phyloP scores from a whole-genome alignment of 805 yeast genomes.

The Scheffersomyces spartinae region DNA sequence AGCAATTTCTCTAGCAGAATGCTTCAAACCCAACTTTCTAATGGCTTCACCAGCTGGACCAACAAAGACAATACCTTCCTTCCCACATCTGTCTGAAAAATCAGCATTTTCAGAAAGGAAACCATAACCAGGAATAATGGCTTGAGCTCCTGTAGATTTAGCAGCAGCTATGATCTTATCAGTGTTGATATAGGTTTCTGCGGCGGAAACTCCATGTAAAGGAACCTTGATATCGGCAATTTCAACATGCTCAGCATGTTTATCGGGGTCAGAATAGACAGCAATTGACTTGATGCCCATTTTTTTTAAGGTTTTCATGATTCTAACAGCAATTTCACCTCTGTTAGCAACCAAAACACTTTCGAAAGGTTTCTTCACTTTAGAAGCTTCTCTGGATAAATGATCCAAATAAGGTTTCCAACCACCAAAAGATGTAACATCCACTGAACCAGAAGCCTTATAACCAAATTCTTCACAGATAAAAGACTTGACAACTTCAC shows the following conservation, averaged over 20 bases:
- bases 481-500: constrained; percentile 83
- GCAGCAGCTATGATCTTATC: constrained; percentile 85
- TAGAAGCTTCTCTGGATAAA: constrained; percentile 13
- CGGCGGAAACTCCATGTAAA: constrained; percentile 71
- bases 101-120: constrained; percentile 94
- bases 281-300: constrained; percentile 73
- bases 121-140: constrained; percentile 98
- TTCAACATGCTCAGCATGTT: constrained; percentile 76
- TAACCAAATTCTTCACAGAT: constrained; percentile 91
- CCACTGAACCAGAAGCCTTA: constrained; percentile 55
- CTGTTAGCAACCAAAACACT: constrained; percentile 92
- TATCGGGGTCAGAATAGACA: constrained; percentile 83
- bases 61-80: constrained; percentile 79
- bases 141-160: constrained; percentile 73
- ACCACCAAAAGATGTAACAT: constrained; percentile 81
- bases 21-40: constrained; percentile 83
- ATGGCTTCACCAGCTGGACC: constrained; percentile 97
- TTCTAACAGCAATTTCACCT: constrained; percentile 95
- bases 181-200: constrained; percentile 79
- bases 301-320: constrained; percentile 77
- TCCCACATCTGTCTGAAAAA: constrained; percentile 77
- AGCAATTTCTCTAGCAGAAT: constrained; percentile 94
- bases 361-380: constrained; percentile 48
- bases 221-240: constrained; percentile 77
- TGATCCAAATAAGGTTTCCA: constrained; percentile 59